Conservation (phyloP, 2,329 filamentous ascomycete genomes). For the Setomelanomma holmii region DNA sequence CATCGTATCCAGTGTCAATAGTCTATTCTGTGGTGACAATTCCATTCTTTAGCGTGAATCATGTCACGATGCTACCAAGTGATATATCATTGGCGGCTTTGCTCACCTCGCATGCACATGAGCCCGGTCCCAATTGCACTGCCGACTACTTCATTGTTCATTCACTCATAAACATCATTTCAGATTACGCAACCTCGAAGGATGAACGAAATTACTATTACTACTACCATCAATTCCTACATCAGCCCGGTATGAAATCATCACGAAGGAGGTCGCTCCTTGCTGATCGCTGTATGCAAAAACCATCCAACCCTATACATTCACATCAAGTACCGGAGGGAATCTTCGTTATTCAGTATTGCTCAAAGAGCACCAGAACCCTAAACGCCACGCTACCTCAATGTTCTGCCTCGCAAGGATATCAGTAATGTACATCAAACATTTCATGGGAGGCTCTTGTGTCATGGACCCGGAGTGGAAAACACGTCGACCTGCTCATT, state of each 20-base stretch:
- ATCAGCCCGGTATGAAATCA: neutral
- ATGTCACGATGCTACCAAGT: neutral
- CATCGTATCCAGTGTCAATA: neutral
- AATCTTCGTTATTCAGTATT: neutral
- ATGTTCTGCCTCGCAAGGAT: neutral
- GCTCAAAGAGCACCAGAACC: neutral
- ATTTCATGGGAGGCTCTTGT: neutral
- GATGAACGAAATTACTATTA: conserved; percentile 8
- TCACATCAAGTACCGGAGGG: neutral
- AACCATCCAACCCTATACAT: conserved; percentile 5
- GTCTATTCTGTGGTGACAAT: neutral
- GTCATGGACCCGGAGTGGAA: neutral
- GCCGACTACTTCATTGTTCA: neutral
- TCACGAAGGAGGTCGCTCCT: conserved; percentile 2
- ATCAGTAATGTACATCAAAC: neutral
- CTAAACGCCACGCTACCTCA: neutral
- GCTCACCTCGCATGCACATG: neutral
- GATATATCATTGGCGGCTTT: neutral
- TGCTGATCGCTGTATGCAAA: conserved; percentile 12
- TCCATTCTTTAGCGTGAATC: neutral
- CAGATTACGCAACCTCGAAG: neutral
- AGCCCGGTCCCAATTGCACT: no score
- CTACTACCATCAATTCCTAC: conserved; percentile 2
- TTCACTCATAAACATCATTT: neutral
- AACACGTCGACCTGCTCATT: neutral